A percentile compares a stretch with the other conserved stretches of the same genome.
phyloP scores from a whole-genome alignment of 2,329 filamentous ascomycete genomes.

The Mycosphaerella sp. region DNA sequence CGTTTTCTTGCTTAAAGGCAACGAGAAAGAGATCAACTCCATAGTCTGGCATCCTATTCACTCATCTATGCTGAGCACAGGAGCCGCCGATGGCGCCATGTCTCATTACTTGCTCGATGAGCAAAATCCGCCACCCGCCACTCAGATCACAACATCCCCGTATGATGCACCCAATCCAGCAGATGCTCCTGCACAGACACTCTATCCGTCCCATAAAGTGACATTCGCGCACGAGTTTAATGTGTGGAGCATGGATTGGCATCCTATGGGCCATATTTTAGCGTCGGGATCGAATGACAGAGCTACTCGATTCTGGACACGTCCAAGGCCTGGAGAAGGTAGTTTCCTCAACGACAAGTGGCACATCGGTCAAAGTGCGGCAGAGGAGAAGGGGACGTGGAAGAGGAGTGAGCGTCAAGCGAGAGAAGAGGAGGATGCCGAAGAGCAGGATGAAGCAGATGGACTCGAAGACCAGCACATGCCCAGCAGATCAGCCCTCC shows the following conservation, averaged over 20 bases:
- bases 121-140: slow-evolving; percentile 73
- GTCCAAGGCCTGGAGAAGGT: slow-evolving; percentile 79
- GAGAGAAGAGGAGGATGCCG: slow-evolving; percentile 87
- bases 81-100: slow-evolving; percentile 81
- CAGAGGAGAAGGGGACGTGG: slow-evolving; percentile 92
- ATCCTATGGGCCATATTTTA: slow-evolving; percentile 89
- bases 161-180: slow-evolving; percentile 78
- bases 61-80: slow-evolving; percentile 79
- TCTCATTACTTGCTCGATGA: slow-evolving; percentile 96
- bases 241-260: slow-evolving; percentile 98
- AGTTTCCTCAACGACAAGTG: slow-evolving; percentile 83
- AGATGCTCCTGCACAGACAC: slow-evolving; percentile 77
- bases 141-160: slow-evolving; percentile 65
- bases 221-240: slow-evolving; percentile 88
- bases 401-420: slow-evolving; percentile 72
- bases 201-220: slow-evolving; percentile 82
- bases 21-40: slow-evolving; percentile 93
- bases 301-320: slow-evolving; percentile 94
- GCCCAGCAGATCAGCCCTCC: slow-evolving; percentile 56
- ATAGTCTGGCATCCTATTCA: slow-evolving; percentile 92
- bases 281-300: slow-evolving; percentile 95
- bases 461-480: slow-evolving; percentile 87
- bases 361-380: slow-evolving; percentile 89
- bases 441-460: slow-evolving; percentile 87
- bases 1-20: slow-evolving; percentile 83